A percentile compares a stretch with the other conserved stretches of the same genome.
These are phyloP conservation scores for Fusarium sp. DNA, from an alignment of 2,329 filamentous ascomycete genomes.

Conservation along the genomic window DNA sequence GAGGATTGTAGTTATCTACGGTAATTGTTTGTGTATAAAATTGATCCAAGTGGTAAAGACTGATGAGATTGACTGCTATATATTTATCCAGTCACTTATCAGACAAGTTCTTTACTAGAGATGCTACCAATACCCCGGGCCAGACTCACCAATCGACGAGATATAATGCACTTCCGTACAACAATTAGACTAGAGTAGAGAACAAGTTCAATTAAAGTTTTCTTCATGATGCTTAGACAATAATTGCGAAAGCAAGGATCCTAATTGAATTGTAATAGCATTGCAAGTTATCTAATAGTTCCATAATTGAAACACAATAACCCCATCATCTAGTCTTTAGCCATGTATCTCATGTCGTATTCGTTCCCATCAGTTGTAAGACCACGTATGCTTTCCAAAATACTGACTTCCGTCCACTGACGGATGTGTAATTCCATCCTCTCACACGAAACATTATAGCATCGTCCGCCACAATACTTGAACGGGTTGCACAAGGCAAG, in stretches of 20 bases:
- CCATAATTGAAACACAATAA: neutral
- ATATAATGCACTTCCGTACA: too few relatives aligned
- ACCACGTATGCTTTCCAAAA: neutral
- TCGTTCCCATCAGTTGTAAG: neutral
- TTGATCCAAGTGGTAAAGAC: neutral
- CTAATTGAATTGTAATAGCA: neutral
- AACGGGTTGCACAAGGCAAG: neutral
- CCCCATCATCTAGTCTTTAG: neutral
- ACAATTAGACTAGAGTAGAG: too few relatives aligned
- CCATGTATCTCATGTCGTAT: neutral
- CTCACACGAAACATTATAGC: neutral
- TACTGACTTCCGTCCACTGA: neutral
- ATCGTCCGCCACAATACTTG: neutral
- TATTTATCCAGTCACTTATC: too few relatives aligned
- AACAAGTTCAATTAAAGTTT: neutral
- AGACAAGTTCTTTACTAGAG: too few relatives aligned
- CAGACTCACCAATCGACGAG: too few relatives aligned
- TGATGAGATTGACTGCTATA: too few relatives aligned
- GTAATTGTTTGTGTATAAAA: neutral
- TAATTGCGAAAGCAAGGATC: too few relatives aligned
- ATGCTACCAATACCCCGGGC: too few relatives aligned
- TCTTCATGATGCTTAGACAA: too few relatives aligned
- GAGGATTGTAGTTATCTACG: too few relatives aligned
- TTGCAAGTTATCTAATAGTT: neutral
- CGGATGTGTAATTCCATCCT: neutral